Base-by-base conservation (phyloP, 1,139 yeast species). In the Barnettozyma hawaiiensis region DNA sequence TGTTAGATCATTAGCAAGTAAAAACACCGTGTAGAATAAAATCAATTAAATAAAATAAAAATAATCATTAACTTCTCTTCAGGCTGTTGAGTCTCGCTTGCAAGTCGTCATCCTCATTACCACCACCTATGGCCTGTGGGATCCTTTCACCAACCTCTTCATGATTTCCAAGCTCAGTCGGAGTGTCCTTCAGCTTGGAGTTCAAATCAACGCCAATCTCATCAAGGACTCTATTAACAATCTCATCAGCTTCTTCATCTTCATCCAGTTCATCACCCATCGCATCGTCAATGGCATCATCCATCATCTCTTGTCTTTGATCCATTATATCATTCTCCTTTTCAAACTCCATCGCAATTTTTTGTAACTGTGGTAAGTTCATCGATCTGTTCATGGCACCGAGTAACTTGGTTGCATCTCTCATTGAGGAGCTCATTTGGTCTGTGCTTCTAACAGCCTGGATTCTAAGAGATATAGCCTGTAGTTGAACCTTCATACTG, bases 261-360 rank as follows among this genome's bases (percentile, higher is more conserved):
- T 81, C 83, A 41, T 73, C 84, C 40, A 81, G 89, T 51, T 79
- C 89, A 60, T 81, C 86, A 43, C 84, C 95, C 89, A 90, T 86
- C 22, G 92, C 83, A 61, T 90, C 97, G 60, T 92, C 98, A 54
- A 94, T 83, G 12, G 96, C 95, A 60, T 92, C 98, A 61, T 92
- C 98, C 86, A 92, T 94, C 76, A 92, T 87, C 60, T 94, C 99
- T 62, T 92, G 97, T 57, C 96, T 83, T 66, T 92, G 98, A 63
- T 92, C 97, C 97, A 92, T 92, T 60, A 94, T 69, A 60, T 92
- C 98, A 63, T 85, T 87, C 61, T 92, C 96, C 58, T 78, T 80
- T 55, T 94, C 96, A 64, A 92, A 92, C 58, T 94, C 97, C 81
- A 87, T 92, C 2, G 97, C 90, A 31, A 94, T 92, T 50, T 84